phyloP scores from a whole-genome alignment of 2,329 filamentous ascomycete genomes.

The Fusarium scirpi region DNA sequence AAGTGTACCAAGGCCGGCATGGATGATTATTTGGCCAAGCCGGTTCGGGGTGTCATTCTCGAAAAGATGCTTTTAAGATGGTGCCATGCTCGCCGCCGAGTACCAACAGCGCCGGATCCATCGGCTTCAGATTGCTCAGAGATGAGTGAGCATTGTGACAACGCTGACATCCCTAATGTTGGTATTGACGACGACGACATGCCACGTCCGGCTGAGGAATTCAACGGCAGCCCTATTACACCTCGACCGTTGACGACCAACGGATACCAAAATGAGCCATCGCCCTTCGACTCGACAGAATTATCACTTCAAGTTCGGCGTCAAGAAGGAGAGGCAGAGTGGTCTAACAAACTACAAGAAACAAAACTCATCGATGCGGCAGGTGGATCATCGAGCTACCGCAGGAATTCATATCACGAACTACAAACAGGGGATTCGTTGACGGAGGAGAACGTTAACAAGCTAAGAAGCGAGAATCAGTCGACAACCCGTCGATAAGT shows the following conservation, averaged over 20 bases:
- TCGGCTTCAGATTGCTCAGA: constrained; percentile 61
- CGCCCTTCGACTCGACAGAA: constrained; percentile 58
- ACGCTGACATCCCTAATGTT: constrained; percentile 56
- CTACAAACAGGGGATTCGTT: constrained; percentile 57
- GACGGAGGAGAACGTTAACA: constrained; percentile 67
- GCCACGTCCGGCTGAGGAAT: constrained; percentile 46
- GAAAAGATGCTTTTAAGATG: constrained; percentile 80
- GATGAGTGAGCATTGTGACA: constrained; percentile 57
- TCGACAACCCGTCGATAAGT: constrained; percentile 36
- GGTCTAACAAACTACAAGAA: constrained; percentile 59
- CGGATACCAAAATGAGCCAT: constrained; percentile 55
- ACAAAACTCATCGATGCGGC: constrained; percentile 62
- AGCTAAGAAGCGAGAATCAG: constrained; percentile 55
- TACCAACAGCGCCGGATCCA: constrained; percentile 40
- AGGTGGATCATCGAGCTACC: constrained; percentile 52
- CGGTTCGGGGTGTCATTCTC: constrained; percentile 74
- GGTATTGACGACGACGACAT: constrained; percentile 48
- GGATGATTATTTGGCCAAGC: constrained; percentile 82
- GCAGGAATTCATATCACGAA: constrained; percentile 53
- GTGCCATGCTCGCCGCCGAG: constrained; percentile 58
- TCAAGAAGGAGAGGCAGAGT: constrained; percentile 56
- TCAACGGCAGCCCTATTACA: constrained; percentile 52
- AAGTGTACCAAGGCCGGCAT: constrained; percentile 80
- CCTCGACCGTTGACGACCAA: constrained; percentile 56
- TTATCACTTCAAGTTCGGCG: constrained; percentile 50